phyloP scores from a whole-genome alignment of 163 green algal species.

The Prototheca wickerhamii region DNA sequence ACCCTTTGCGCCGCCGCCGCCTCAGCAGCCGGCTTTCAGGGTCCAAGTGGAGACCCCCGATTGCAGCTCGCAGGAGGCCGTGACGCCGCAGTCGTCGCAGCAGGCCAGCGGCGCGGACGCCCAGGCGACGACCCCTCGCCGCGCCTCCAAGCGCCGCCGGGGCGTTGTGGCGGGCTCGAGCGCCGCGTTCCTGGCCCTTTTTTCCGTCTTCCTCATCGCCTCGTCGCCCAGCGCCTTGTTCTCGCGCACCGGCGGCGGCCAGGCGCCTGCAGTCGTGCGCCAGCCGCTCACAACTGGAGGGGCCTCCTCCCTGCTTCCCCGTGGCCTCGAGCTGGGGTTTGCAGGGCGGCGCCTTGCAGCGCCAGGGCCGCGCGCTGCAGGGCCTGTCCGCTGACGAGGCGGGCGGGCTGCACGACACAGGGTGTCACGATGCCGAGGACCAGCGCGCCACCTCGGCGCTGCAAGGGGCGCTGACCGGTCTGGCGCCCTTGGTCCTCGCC shows the following conservation, averaged over 20 bases:
- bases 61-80: too few relatives aligned
- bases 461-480: neutral
- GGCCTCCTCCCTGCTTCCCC: neutral
- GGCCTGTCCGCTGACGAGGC: neutral
- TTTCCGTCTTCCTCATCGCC: constrained; percentile 28
- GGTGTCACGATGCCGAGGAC: too few relatives aligned
- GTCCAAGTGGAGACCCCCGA: too few relatives aligned
- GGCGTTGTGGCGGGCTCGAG: constrained; percentile 5
- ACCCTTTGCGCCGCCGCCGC: too few relatives aligned
- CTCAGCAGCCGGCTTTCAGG: too few relatives aligned
- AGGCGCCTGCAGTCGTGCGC: neutral
- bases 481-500: neutral
- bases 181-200: constrained; percentile 22
- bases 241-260: too few relatives aligned
- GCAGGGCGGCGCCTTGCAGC: too few relatives aligned
- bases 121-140: neutral
- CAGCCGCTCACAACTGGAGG: neutral
- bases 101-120: neutral
- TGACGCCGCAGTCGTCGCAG: neutral
- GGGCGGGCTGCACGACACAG: too few relatives aligned
- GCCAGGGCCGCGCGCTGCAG: neutral
- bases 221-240: constrained; percentile 8
- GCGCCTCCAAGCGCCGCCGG: constrained; percentile 8
- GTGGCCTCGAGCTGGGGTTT: too few relatives aligned
- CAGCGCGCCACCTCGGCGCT: neutral